A percentile compares a stretch with the other conserved stretches of the same genome.
These are phyloP conservation scores for Komagataea norvegica DNA, from an alignment of 1,139 yeast species.

Conservation along the genomic window DNA sequence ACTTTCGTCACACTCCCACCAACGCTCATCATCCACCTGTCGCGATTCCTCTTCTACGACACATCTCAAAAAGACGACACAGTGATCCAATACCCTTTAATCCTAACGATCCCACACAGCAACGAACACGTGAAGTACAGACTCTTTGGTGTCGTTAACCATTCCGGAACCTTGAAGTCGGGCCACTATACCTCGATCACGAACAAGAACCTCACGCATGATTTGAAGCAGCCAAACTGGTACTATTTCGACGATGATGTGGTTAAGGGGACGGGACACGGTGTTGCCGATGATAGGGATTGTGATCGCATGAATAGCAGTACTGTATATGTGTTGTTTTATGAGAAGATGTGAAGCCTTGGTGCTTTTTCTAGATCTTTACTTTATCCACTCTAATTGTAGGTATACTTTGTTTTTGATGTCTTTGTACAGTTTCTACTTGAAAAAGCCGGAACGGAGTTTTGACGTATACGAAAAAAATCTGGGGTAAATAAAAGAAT, in stretches of 20 bases:
- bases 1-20: conserved; percentile 62
- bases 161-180: conserved; percentile 62
- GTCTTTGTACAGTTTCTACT: no score
- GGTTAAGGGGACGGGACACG: conserved; percentile 48
- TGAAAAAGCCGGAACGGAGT: no score
- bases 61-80: conserved; percentile 53
- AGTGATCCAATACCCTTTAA: conserved; percentile 50
- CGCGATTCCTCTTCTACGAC: conserved; percentile 52
- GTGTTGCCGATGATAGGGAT: conserved; percentile 28
- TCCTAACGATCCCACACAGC: conserved; percentile 42
- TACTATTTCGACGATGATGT: conserved; percentile 70
- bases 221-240: conserved; percentile 44
- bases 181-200: conserved; percentile 74
- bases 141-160: conserved; percentile 61
- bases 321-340: conserved; percentile 72
- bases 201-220: conserved; percentile 40
- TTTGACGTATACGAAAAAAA: no score
- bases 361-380: no score
- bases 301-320: conserved; percentile 38
- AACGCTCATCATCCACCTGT: conserved; percentile 58
- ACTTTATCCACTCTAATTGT: no score
- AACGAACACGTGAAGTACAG: conserved; percentile 44
- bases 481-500: conserved; percentile 1
- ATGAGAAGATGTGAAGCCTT: conserved; percentile 40
- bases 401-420: no score